These are phyloP conservation scores for Suhomyces xylopsoci DNA, from an alignment of 805 yeast species.

Conservation along the genomic window DNA sequence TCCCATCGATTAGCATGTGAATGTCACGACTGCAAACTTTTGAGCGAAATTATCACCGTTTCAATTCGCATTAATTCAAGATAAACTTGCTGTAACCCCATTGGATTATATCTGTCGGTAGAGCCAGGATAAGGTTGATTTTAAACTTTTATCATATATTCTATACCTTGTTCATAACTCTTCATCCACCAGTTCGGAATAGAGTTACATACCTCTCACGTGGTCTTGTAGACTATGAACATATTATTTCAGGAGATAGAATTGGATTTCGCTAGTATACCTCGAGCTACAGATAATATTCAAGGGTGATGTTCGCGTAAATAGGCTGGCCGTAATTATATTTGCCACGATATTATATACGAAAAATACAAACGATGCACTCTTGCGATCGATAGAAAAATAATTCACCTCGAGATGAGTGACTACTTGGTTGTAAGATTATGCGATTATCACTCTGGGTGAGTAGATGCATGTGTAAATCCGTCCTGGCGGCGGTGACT, in stretches of 20 bases:
- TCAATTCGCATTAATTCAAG: background rate
- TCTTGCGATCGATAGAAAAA: background rate
- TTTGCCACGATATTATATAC: background rate
- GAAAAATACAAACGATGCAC: background rate
- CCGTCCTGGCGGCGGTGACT: background rate
- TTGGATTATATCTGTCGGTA: background rate
- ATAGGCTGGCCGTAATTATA: background rate
- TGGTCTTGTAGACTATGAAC: no score
- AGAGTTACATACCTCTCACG: no score
- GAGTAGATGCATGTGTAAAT: background rate
- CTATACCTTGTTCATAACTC: background rate
- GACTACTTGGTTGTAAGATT: background rate
- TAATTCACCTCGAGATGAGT: background rate
- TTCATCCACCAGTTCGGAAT: background rate
- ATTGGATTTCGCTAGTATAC: background rate
- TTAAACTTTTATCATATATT: background rate
- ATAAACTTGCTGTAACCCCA: background rate
- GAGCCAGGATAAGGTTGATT: background rate
- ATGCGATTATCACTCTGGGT: background rate
- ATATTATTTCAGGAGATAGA: background rate
- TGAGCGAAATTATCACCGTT: background rate
- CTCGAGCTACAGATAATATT: background rate
- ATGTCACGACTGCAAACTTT: background rate
- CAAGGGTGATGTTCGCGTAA: background rate
- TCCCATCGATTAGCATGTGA: background rate